Base-by-base conservation (phyloP, 2,329 filamentous ascomycete genomes). In the Aspergillus novofumigatus region DNA sequence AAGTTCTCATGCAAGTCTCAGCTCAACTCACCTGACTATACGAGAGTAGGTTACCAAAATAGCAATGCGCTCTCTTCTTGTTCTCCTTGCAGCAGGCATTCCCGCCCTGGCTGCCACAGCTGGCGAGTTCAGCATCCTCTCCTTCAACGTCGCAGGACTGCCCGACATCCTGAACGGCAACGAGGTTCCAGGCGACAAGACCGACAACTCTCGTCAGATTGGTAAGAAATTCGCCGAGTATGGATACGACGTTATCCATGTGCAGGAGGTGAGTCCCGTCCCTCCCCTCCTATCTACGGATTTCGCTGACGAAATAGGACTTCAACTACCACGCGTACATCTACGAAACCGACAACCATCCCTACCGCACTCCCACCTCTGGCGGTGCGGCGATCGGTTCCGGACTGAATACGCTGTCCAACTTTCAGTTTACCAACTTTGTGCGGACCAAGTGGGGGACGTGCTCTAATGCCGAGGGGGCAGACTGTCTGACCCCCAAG, bases 291-390 rank as follows among this genome's bases (percentile, higher is more conserved):
- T 4, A n/a, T n/a, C n/a, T 21, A 3, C 3, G 3, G 8, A 5
- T 9, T 3, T 21, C 7, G 2, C 41, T 45, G 21, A 59, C 25
- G 60, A 56, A 29, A 0, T 38, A 78, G 76, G 84, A 88, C 68
- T 88, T 88, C 77, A 87, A 87, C 72, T 89, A 84, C 70, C 85
- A 89, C 63, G 81, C 83, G 8, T 78, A 79, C 56, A 80, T 89
- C 61, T 89, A 88, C 71, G 76, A 75, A 9, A 83, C 81, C 14
- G 83, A 69, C 49, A 51, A 61, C 23, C 66, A 69, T 64, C 76
- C 83, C 3, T 80, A 82, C 70, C 80, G 86, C 54, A 88, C 86
- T 1, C 69, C 84, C 0, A 89, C 86, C 2, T 86, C 84, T 4
- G 86, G 86, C n/a, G 84, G 83, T 25, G 86, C 84, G 0, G 80